Conservation (phyloP, 2,329 filamentous ascomycete genomes). For the Aspergillus neotritici region DNA sequence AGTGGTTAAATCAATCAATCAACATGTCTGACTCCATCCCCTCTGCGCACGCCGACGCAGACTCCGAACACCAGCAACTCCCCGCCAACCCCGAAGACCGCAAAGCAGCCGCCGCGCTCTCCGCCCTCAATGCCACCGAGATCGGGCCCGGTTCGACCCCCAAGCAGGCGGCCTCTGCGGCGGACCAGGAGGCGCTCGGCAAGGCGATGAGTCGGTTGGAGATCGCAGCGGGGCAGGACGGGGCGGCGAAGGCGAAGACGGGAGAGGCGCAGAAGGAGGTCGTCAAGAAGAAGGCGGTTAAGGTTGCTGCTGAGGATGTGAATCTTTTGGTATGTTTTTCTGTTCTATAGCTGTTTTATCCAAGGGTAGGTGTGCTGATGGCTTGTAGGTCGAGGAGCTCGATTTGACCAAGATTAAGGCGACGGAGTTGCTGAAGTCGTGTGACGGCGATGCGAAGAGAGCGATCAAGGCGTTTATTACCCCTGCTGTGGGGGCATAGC, state of each 20-base stretch:
- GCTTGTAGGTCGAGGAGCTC: slow-evolving; percentile 38
- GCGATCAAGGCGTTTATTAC: slow-evolving; percentile 41
- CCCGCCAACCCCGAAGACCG: slow-evolving; percentile 46
- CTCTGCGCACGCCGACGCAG: slow-evolving; percentile 33
- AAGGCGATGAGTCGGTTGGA: slow-evolving; percentile 48
- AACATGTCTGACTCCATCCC: slow-evolving; percentile 43
- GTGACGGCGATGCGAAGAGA: slow-evolving; percentile 41
- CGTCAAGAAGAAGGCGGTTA: slow-evolving; percentile 39
- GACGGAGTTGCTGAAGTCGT: slow-evolving; percentile 42
- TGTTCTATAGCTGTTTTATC: neutral
- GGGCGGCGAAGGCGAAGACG: slow-evolving; percentile 14
- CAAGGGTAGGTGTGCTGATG: slow-evolving; percentile 1
- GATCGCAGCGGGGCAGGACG: slow-evolving; percentile 30
- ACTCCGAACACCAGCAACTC: slow-evolving; percentile 27
- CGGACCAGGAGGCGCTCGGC: slow-evolving; percentile 45
- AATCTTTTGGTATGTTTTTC: slow-evolving; percentile 38
- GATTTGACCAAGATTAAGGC: slow-evolving; percentile 44
- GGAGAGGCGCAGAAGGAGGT: slow-evolving; percentile 25
- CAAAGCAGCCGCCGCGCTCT: slow-evolving; percentile 47
- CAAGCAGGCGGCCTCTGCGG: slow-evolving; percentile 29
- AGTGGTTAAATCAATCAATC: neutral
- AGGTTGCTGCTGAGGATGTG: slow-evolving; percentile 43
- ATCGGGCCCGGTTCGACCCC: slow-evolving; percentile 31
- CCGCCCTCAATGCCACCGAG: slow-evolving; percentile 40
- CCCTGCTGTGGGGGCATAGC: slow-evolving; percentile 17